A percentile compares a stretch with the other conserved stretches of the same genome.
Conservation (phyloP, 2,329 filamentous ascomycete species). For the Penicillium sp. region DNA sequence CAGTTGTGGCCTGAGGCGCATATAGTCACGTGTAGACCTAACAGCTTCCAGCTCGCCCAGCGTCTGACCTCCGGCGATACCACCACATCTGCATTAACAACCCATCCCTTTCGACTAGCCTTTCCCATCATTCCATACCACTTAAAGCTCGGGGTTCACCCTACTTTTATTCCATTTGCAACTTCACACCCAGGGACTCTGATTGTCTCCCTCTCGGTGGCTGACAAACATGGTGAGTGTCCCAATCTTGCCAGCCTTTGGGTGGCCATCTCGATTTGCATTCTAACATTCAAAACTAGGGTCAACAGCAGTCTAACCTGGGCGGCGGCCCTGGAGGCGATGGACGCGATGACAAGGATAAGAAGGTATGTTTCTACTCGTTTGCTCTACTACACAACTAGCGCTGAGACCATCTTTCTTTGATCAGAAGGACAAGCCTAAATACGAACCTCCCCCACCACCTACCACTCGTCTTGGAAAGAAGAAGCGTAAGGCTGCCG, state of each 20-base stretch:
- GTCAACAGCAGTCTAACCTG: conserved; percentile 73
- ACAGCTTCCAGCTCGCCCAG: conserved; percentile 27
- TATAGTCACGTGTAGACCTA: conserved; percentile 20
- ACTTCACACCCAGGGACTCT: conserved; percentile 4
- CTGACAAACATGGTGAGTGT: conserved; percentile 39
- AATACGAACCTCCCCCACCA: conserved; percentile 97
- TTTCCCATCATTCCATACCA: conserved; percentile 8
- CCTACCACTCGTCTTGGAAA: conserved; percentile 95
- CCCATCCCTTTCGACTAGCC: conserved; percentile 14
- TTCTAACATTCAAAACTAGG: conserved; percentile 36
- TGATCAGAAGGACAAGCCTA: conserved; percentile 94
- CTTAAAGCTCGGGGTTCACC: background rate
- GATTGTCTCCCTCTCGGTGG: conserved; percentile 21
- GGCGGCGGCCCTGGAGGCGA: conserved; percentile 71
- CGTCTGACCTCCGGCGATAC: conserved; percentile 18
- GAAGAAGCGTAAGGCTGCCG: conserved; percentile 96
- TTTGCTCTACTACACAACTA: background rate
- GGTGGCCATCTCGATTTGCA: conserved; percentile 5
- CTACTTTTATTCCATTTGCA: background rate
- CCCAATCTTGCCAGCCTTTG: conserved; percentile 12
- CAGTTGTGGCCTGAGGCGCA: conserved; percentile 17
- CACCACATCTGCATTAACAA: conserved; percentile 19
- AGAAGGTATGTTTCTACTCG: conserved; percentile 65
- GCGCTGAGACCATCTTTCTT: conserved; percentile 18
- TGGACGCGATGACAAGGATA: conserved; percentile 82